Percentiles rank a stretch among this genome's conserved stretches.
These are phyloP conservation scores for Colletotrichum melonis DNA, from an alignment of 2,329 filamentous ascomycete genomes.

Conservation along the genomic window DNA sequence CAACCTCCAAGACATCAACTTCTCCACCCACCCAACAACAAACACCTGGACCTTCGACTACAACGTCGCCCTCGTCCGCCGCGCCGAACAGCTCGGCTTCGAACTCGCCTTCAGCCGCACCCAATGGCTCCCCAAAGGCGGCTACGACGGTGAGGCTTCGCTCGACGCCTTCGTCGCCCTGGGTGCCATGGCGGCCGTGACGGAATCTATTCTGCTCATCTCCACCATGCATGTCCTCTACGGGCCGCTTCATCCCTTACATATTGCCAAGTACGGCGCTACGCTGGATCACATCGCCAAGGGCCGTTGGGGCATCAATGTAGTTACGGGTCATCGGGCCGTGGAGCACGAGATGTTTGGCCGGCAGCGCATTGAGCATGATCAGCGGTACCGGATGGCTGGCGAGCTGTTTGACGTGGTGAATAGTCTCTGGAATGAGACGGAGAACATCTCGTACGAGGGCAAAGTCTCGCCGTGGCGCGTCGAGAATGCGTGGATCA, in stretches of 20 bases:
- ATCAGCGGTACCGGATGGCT: neutral
- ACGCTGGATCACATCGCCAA: slow-evolving; percentile 11
- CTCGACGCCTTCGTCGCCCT: slow-evolving; percentile 12
- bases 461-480: neutral
- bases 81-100: slow-evolving; percentile 3
- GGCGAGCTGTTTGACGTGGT: slow-evolving; percentile 74
- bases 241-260: slow-evolving; percentile 11
- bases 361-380: slow-evolving; percentile 6
- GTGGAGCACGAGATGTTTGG: slow-evolving; percentile 19
- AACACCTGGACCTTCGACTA: slow-evolving; percentile 12
- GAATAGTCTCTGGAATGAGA: slow-evolving; percentile 82
- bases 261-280: slow-evolving; percentile 18
- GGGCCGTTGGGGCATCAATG: slow-evolving; percentile 11
- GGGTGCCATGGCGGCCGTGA: slow-evolving; percentile 12
- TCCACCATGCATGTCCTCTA: slow-evolving; percentile 21
- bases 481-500: slow-evolving; percentile 16
- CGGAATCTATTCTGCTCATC: slow-evolving; percentile 4
- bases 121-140: slow-evolving; percentile 15
- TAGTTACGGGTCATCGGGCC: slow-evolving; percentile 2
- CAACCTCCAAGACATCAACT: slow-evolving; percentile 17
- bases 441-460: slow-evolving; percentile 74
- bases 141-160: slow-evolving; percentile 15
- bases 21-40: neutral
- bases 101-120: slow-evolving; percentile 15
- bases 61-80: slow-evolving; percentile 9